Conservation (phyloP, 106 monocot species). For the Narthecium ossifragum region DNA sequence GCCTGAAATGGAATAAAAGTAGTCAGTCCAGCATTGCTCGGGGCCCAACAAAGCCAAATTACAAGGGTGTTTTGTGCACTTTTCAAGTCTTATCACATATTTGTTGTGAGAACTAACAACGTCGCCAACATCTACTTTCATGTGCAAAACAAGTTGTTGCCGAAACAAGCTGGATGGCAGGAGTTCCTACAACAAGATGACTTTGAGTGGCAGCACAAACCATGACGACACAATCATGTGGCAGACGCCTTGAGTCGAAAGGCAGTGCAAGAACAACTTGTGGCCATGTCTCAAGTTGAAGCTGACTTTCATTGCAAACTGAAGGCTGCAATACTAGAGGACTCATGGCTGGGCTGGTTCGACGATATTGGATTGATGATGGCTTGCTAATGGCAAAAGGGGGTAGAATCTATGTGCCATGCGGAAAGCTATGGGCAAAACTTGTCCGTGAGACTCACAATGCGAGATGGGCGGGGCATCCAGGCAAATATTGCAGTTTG, state of each 20-base stretch:
- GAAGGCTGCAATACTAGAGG: neutral
- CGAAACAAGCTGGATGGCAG: neutral
- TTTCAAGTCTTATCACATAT: too few species aligned
- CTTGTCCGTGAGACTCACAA: neutral
- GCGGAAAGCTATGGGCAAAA: neutral
- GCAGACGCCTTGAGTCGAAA: neutral
- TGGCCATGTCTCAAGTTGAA: neutral
- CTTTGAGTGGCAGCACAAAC: neutral
- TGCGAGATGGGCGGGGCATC: neutral
- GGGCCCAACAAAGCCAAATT: too few species aligned
- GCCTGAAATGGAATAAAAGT: too few species aligned
- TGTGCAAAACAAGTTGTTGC: neutral
- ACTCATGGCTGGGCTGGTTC: neutral
- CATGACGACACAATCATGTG: neutral
- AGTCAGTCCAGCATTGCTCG: too few species aligned
- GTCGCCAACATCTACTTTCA: neutral
- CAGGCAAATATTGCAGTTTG: neutral
- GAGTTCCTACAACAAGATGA: neutral
- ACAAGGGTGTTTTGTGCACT: too few species aligned
- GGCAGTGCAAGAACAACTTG: neutral
- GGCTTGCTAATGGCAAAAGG: neutral
- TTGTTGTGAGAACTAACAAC: neutral
- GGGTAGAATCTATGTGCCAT: neutral
- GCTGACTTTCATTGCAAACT: neutral
- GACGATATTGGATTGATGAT: neutral